phyloP scores from a whole-genome alignment of 768 basidiomycete genomes.

The Clitopilus hobsonii region DNA sequence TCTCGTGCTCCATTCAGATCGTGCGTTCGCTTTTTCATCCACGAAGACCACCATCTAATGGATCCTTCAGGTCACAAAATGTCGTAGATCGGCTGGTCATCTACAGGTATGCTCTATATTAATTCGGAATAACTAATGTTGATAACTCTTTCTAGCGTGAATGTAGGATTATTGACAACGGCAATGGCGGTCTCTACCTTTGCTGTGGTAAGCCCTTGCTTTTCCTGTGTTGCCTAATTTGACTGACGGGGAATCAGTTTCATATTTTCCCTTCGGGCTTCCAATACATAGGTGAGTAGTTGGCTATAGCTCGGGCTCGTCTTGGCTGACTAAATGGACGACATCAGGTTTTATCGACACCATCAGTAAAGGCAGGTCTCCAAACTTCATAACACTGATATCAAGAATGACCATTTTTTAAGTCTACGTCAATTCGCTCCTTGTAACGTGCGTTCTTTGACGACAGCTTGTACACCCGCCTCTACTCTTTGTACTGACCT shows the following conservation, averaged over 20 bases:
- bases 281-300: background rate
- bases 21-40: background rate
- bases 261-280: background rate
- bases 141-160: background rate
- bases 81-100: background rate
- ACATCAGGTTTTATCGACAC: background rate
- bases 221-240: background rate
- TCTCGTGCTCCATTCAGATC: background rate
- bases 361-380: background rate
- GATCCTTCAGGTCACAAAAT: background rate
- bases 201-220: background rate
- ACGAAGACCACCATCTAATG: background rate
- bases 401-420: background rate
- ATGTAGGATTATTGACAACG: background rate
- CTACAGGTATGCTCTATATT: background rate
- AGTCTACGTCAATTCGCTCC: background rate
- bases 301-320: background rate
- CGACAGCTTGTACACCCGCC: background rate
- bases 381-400: background rate
- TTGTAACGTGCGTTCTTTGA: background rate
- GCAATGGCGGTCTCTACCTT: background rate
- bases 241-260: background rate
- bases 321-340: background rate
- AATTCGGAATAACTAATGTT: background rate
- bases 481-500: no score